A percentile compares a stretch with the other conserved stretches of the same genome.
phyloP scores from a whole-genome alignment of 371 early-diverging fungal species.

The Circinella umbellata region DNA sequence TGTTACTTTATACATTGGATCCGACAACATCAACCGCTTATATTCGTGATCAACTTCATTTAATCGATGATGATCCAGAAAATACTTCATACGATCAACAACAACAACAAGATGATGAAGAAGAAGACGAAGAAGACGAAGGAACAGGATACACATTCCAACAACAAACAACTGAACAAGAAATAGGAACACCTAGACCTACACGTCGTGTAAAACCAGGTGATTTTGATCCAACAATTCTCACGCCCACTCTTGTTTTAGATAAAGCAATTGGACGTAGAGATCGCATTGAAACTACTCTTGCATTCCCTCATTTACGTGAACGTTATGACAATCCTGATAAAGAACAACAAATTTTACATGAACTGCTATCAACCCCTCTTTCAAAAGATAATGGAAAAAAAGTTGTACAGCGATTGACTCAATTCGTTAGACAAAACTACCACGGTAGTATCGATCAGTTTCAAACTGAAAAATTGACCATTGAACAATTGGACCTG shows the following conservation, averaged over 20 bases:
- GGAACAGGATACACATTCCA: not conserved
- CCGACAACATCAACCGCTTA: conserved; percentile 23
- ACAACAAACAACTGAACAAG: not conserved
- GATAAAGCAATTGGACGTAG: not conserved
- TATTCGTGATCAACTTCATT: conserved; percentile 24
- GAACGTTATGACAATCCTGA: not conserved
- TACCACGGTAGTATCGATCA: not conserved
- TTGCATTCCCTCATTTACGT: not conserved
- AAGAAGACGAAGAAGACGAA: not conserved
- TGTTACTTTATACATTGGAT: conserved; percentile 39
- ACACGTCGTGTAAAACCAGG: conserved; percentile 1
- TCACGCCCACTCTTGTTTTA: not conserved
- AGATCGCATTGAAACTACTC: not conserved
- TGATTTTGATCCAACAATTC: not conserved
- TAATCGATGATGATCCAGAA: not conserved
- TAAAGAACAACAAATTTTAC: not conserved
- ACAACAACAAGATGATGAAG: too few species aligned
- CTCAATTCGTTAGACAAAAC: not conserved
- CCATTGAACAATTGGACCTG: conserved; percentile 13
- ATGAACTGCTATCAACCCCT: not conserved
- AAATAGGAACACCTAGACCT: conserved; percentile 1
- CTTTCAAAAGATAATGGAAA: not conserved
- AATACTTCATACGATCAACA: too few species aligned
- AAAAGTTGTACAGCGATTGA: not conserved
- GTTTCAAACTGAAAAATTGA: conserved; percentile 2